Conservation (phyloP, 768 basidiomycete genomes). For the Pleurotus pulmonarius region DNA sequence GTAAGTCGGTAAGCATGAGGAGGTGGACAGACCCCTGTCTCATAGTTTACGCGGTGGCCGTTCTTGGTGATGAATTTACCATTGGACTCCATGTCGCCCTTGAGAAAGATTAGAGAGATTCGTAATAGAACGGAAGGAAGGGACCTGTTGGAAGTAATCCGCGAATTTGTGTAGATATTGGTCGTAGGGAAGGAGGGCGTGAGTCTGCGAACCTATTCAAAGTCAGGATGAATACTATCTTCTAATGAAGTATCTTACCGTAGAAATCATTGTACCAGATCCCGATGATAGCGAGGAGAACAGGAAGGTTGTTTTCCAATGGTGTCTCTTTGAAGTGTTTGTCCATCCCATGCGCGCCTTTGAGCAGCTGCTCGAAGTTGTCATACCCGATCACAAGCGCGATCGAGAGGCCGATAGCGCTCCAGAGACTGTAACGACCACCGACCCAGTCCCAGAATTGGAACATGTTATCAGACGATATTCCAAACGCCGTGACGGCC, state of each 20-base stretch:
- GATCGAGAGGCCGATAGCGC: constrained; percentile 95
- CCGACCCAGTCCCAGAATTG: constrained; percentile 99
- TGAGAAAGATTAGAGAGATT: not conserved
- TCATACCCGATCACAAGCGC: constrained; percentile 91
- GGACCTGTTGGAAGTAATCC: constrained; percentile 96
- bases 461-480: constrained; percentile 93
- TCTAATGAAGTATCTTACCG: constrained; percentile 30
- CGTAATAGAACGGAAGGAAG: not conserved
- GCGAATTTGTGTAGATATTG: constrained; percentile 99
- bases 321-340: constrained; percentile 91
- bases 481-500: constrained; percentile 92
- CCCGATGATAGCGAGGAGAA: constrained; percentile 83
- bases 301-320: constrained; percentile 88
- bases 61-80: constrained; percentile 96
- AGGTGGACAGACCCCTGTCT: constrained; percentile 77
- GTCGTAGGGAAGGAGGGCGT: constrained; percentile 94
- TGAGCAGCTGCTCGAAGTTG: constrained; percentile 85
- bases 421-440: constrained; percentile 97
- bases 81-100: constrained; percentile 99
- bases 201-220: constrained; percentile 78
- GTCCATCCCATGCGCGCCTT: constrained; percentile 97
- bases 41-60: constrained; percentile 89
- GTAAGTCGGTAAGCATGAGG: not conserved
- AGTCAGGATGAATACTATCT: not conserved
- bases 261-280: constrained; percentile 99